Evolutionary conservation across 352 stramenopile genomes (phyloP), one percentile per base, ranked within the genome.

Genomic region (Phytophthora nicotianae): DNA sequence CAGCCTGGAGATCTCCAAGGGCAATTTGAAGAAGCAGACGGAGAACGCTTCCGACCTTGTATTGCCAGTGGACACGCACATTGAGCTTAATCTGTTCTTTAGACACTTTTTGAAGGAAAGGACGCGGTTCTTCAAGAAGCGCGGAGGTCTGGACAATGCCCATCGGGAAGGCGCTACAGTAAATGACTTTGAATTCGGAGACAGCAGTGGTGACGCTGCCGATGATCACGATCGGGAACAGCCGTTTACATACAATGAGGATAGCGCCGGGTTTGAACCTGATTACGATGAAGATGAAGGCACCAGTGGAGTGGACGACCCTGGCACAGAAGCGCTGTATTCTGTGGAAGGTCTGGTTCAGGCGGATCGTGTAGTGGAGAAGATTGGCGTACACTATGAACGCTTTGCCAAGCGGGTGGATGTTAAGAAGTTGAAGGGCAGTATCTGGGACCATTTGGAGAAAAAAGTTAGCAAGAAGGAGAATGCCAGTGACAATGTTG

Each of bases 341-440:
- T 89, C 81, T 5, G 68, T 70, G 0, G 65, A 83, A 42, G 74
- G 65, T 21, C 72, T 96, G 14, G 68, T 99, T 9, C 76, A 94
- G 20, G 93, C 90, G 20, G 86, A 97, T 40, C 82, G 96, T 26
- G 89, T 98, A 11, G 91, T 99, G 4, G 88, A 98, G 53, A 98
- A 98, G 62, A 88, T 99, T 59, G 77, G 96, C 45, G 83, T 97
- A 8, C 76, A 92, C 50, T 98, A 98, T 65, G 96, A 97, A 23
- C 93, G 86, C 13, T 84, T 97, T 35, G 96, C 97, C 16, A 99
- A 99, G 68, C 96, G 96, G 53, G 96, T 99, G 14, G 96, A 99
- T 69, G 96, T 99, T 2, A 98, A 97, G 65, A 91, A 96, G 43
- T 77, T 99, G 11, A 99, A 99, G 77, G 80, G 84, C 4, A 97